phyloP scores from a whole-genome alignment of 2,329 filamentous ascomycete genomes.

The Exophiala calicioides region DNA sequence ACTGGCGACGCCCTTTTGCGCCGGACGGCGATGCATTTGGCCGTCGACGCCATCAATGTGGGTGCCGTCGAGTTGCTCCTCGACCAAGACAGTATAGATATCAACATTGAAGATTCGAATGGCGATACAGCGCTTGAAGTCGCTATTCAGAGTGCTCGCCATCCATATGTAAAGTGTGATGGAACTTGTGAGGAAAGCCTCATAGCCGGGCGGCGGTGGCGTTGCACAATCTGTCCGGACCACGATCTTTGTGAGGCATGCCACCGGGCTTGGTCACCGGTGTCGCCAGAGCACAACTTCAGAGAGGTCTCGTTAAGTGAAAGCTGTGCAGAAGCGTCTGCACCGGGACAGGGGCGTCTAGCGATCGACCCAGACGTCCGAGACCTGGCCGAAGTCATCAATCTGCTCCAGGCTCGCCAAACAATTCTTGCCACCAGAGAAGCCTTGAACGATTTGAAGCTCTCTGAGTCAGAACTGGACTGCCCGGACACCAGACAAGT shows the following conservation, averaged over 20 bases:
- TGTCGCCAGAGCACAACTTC: constrained; percentile 1
- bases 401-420: constrained; percentile 1
- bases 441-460: not conserved
- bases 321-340: not conserved
- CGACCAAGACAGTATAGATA: constrained; percentile 2
- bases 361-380: not conserved
- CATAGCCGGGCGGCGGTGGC: constrained; percentile 3
- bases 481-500: too few species aligned
- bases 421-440: not conserved
- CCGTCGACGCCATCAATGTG: constrained; percentile 12
- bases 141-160: not conserved
- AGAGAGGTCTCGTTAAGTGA: constrained; percentile 1
- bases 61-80: constrained; percentile 14
- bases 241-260: constrained; percentile 8
- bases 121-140: constrained; percentile 2
- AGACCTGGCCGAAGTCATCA: constrained; percentile 1
- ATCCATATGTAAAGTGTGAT: constrained; percentile 4
- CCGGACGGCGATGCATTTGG: constrained; percentile 21
- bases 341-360: not conserved
- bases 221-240: constrained; percentile 5
- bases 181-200: not conserved
- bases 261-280: not conserved
- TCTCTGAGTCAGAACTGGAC: not conserved
- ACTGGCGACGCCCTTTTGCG: constrained; percentile 6
- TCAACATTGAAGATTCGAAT: not conserved